A percentile compares a stretch with the other conserved stretches of the same genome.
phyloP scores from a whole-genome alignment of 768 basidiomycete species.

The Agaricus sinodeliciosus region DNA sequence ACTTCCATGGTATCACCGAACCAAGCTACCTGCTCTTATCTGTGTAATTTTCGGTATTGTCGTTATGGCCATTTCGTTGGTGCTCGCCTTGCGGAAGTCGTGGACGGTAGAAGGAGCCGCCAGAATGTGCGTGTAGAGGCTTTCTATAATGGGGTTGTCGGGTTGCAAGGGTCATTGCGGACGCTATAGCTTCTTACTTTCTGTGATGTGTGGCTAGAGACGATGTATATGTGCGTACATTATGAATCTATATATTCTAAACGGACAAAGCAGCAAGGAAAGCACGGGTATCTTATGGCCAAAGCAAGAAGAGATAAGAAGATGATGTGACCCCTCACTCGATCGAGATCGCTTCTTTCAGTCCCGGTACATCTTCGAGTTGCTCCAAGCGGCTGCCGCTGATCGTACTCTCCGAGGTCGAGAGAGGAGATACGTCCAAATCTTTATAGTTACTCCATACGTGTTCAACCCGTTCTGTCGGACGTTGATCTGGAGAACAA shows the following conservation, averaged over 20 bases:
- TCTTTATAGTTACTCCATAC: slow-evolving; percentile 61
- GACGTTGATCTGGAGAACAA: slow-evolving; percentile 37
- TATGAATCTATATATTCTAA: slow-evolving; percentile 6
- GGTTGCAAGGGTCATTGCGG: not conserved
- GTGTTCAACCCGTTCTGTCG: slow-evolving; percentile 55
- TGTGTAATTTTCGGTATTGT: slow-evolving; percentile 71
- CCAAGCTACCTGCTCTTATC: slow-evolving; percentile 67
- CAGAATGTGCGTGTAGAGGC: slow-evolving; percentile 54
- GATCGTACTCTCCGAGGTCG: slow-evolving; percentile 61
- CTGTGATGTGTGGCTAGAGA: not conserved
- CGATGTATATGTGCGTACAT: slow-evolving; percentile 8
- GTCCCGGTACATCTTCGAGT: slow-evolving; percentile 48
- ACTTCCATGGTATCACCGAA: slow-evolving; percentile 58
- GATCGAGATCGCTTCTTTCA: slow-evolving; percentile 31
- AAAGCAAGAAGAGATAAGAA: not conserved
- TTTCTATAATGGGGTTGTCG: too few species aligned
- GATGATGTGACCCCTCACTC: not conserved
- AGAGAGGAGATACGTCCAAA: slow-evolving; percentile 64
- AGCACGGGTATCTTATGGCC: not conserved
- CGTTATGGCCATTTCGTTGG: slow-evolving; percentile 74
- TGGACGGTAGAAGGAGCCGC: slow-evolving; percentile 69
- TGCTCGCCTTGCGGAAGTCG: slow-evolving; percentile 69
- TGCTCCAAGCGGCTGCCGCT: slow-evolving; percentile 61
- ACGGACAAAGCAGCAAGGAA: not conserved
- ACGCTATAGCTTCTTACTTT: not conserved